Conservation (phyloP, 805 yeast genomes). For the Zygosaccharomyces gambellarensis region DNA sequence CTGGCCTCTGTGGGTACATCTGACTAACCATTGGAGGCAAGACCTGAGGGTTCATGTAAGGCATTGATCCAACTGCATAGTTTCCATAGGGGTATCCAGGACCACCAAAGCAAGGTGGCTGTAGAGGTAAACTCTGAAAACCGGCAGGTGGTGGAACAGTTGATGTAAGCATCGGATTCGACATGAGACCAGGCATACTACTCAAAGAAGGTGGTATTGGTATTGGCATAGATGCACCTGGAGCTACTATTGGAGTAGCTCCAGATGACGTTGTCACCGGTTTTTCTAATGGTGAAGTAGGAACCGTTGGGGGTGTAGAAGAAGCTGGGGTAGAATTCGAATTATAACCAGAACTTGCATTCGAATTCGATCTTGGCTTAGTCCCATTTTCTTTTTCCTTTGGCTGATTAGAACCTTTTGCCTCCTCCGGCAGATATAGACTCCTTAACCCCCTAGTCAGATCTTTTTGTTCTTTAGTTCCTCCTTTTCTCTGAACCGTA, state of each 20-base stretch:
- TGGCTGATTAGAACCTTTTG: neutral
- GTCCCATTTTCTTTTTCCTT: neutral
- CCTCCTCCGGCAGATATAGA: neutral
- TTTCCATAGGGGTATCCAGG: slow-evolving; percentile 14
- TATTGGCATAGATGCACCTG: neutral
- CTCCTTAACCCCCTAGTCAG: neutral
- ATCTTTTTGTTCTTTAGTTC: neutral
- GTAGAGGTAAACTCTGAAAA: slow-evolving; percentile 3
- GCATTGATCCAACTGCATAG: slow-evolving; percentile 13
- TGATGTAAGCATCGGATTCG: neutral
- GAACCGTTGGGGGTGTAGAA: neutral
- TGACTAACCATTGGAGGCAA: slow-evolving; percentile 12
- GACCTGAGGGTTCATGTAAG: slow-evolving; percentile 15
- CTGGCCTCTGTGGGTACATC: slow-evolving; percentile 15
- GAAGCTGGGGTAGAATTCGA: neutral
- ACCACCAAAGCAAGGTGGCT: slow-evolving; percentile 3
- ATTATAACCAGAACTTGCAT: slow-evolving; percentile 1
- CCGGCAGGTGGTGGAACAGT: slow-evolving; percentile 7
- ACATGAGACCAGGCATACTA: neutral
- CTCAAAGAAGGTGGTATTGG: neutral
- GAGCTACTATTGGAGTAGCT: neutral
- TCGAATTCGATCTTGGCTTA: neutral
- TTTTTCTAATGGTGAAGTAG: neutral
- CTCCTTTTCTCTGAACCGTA: neutral
- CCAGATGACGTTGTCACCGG: neutral